These are phyloP conservation scores for Fusarium sulawesiense DNA, from an alignment of 2,329 filamentous ascomycete species.

Conservation along the genomic window DNA sequence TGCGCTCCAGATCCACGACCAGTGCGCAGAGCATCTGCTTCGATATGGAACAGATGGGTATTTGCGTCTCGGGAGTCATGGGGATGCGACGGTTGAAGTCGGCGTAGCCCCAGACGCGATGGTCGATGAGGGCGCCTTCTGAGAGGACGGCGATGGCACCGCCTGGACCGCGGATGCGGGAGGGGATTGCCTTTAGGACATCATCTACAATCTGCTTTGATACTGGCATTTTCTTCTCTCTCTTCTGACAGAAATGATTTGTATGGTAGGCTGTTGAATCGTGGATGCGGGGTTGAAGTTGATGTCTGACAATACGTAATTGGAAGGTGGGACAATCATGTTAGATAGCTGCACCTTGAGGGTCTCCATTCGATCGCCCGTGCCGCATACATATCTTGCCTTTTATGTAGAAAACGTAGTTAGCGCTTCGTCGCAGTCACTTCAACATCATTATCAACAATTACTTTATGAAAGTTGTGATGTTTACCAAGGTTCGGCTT, in stretches of 20 bases:
- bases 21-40: slow-evolving; percentile 36
- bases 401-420: neutral
- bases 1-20: slow-evolving; percentile 25
- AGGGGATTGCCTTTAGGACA: slow-evolving; percentile 16
- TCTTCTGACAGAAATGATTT: neutral
- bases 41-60: slow-evolving; percentile 34
- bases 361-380: neutral
- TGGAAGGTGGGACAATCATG: slow-evolving; percentile 28
- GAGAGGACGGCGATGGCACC: slow-evolving; percentile 29
- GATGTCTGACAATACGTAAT: slow-evolving; percentile 15
- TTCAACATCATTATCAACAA: neutral
- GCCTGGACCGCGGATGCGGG: slow-evolving; percentile 32
- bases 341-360: neutral
- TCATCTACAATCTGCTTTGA: slow-evolving; percentile 19
- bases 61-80: slow-evolving; percentile 24
- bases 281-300: slow-evolving; percentile 27
- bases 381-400: neutral
- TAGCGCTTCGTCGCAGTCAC: neutral
- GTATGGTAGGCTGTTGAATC: neutral
- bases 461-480: too few species aligned
- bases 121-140: slow-evolving; percentile 21
- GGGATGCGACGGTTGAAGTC: slow-evolving; percentile 32
- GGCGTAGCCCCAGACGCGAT: slow-evolving; percentile 32
- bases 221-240: slow-evolving; percentile 15
- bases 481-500: too few species aligned